Conservation (phyloP, 345 rosid genomes). For the Rhodamnia rubescens region DNA sequence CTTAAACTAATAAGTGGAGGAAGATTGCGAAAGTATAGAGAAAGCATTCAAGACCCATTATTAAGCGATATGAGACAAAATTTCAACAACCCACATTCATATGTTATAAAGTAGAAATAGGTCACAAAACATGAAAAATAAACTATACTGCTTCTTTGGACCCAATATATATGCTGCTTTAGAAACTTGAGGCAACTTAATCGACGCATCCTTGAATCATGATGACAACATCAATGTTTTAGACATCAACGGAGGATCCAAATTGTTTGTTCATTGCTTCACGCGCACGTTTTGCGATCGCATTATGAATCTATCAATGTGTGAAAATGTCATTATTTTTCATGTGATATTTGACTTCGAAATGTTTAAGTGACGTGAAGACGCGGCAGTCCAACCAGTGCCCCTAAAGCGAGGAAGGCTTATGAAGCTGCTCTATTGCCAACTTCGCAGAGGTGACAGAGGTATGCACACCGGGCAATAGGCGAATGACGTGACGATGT, state of each 20-base stretch:
- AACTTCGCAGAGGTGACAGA: background rate
- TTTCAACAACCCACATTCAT: background rate
- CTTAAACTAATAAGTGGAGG: fast-evolving
- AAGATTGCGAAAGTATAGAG: background rate
- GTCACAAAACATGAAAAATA: background rate
- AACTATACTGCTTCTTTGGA: background rate
- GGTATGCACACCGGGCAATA: background rate
- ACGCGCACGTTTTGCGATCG: background rate
- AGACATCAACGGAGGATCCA: background rate
- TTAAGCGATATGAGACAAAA: background rate
- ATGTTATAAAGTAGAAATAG: background rate
- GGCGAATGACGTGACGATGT: background rate
- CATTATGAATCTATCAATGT: background rate
- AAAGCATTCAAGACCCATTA: fast-evolving
- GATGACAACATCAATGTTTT: background rate
- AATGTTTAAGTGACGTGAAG: background rate
- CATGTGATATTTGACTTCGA: background rate
- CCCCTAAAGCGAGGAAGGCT: background rate
- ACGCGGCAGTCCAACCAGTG: background rate
- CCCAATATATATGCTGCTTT: background rate
- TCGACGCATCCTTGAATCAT: background rate
- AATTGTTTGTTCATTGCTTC: background rate
- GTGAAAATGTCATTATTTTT: background rate
- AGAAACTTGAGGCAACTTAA: background rate
- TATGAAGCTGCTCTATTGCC: background rate